A percentile compares a stretch with the other conserved stretches of the same genome.
These are phyloP conservation scores for Chaetothyriales sp. DNA, from an alignment of 2,329 filamentous ascomycete species.

Conservation along the genomic window DNA sequence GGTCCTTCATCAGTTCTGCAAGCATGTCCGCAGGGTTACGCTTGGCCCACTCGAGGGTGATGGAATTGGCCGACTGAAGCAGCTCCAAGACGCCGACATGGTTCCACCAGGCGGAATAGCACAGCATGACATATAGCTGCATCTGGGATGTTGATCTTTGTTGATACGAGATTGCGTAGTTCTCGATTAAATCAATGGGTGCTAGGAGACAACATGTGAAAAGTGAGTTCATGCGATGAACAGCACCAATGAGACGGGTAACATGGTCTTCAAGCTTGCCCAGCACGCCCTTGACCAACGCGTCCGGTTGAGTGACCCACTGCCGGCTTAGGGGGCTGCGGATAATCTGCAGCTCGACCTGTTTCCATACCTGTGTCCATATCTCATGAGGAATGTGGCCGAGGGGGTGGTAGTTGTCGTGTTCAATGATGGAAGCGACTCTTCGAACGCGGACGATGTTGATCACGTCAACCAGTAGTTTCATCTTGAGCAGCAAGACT, in stretches of 20 bases:
- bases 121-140: slow-evolving; percentile 15
- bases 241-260: slow-evolving; percentile 10
- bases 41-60: slow-evolving; percentile 2
- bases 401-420: too few species aligned
- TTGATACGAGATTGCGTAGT: too few species aligned
- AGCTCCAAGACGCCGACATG: slow-evolving; percentile 6
- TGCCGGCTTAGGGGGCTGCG: slow-evolving; percentile 13
- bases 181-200: slow-evolving; percentile 11
- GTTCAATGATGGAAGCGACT: slow-evolving; percentile 3
- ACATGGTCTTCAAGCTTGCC: slow-evolving; percentile 18
- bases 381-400: slow-evolving; percentile 19
- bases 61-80: slow-evolving; percentile 3
- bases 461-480: slow-evolving; percentile 22
- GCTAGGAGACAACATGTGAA: slow-evolving; percentile 19
- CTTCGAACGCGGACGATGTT: slow-evolving; percentile 15
- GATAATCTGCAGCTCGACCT: slow-evolving; percentile 13
- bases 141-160: too few species aligned
- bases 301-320: slow-evolving; percentile 2
- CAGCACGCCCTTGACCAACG: slow-evolving; percentile 10
- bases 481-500: slow-evolving; percentile 25
- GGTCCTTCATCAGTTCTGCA: slow-evolving; percentile 1
- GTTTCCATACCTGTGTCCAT: slow-evolving; percentile 20
- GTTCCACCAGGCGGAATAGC: slow-evolving; percentile 18
- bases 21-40: neutral
- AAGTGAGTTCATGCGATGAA: slow-evolving; percentile 16